Base-by-base conservation (phyloP, 1,284 basidiomycete genomes). In the Cerrena zonata region DNA sequence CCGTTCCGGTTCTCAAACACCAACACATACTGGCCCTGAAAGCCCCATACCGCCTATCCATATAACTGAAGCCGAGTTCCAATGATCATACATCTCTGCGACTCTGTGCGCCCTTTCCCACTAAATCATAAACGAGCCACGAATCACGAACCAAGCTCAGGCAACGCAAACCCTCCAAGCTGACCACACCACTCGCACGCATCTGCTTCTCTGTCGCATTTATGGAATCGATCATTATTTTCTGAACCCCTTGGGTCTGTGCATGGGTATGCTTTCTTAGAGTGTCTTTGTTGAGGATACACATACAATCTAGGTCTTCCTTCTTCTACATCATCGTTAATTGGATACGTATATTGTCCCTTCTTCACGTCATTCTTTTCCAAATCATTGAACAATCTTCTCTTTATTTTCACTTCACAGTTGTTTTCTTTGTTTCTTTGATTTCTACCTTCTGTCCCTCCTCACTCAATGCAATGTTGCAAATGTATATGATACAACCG, bases 61-160 rank as follows among this genome's bases (percentile, higher is more conserved):
- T 38, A 61, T 70, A 49, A 69, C 66, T 25, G 73, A 72, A 45
- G 65, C 65, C n/a, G 62, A 66, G 46, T 72, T 73, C 56, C 64
- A 59, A 22, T 61, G 52, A 58, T 40, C 30, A 34, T 34, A 34
- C 30, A 7, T 15, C 7, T 15, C 30, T 34, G 7, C 7, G 7
- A 15, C 15, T 7, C 7, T 34, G 30, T 15, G 30, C 15, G 7
- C 30, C 15, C 30, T 7, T 34, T 7, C 30, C 30, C 15, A 15
- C 15, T n/a, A n/a, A n/a, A n/a, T n/a, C n/a, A n/a, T n/a, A n/a
- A n/a, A n/a, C n/a, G n/a, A n/a, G n/a, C n/a, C n/a, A n/a, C n/a
- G n/a, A n/a, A n/a, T n/a, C n/a, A n/a, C n/a, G n/a, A n/a, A n/a
- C n/a, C n/a, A n/a, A n/a, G n/a, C n/a, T n/a, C n/a, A n/a, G n/a